These are phyloP conservation scores for Paraphoma chrysanthemicola DNA, from an alignment of 2,329 filamentous ascomycete species.

Conservation along the genomic window DNA sequence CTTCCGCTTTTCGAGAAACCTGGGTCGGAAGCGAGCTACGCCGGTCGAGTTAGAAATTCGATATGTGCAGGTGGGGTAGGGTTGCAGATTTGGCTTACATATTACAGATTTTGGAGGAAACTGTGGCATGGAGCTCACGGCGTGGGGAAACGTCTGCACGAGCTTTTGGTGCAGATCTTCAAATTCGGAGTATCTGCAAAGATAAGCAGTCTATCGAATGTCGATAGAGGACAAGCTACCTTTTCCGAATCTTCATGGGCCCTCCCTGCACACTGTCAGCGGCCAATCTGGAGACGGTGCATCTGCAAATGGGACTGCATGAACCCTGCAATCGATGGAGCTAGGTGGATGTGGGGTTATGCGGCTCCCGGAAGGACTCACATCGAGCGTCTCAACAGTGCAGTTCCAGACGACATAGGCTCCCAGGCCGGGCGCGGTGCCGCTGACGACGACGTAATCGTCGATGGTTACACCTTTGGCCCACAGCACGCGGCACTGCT, in stretches of 20 bases:
- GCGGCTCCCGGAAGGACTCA: slow-evolving; percentile 54
- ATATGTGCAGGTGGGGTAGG: slow-evolving; percentile 17
- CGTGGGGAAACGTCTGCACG: slow-evolving; percentile 80
- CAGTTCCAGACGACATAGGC: slow-evolving; percentile 97
- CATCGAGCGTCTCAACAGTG: slow-evolving; percentile 82
- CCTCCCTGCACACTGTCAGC: slow-evolving; percentile 52
- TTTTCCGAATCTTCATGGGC: slow-evolving; percentile 66
- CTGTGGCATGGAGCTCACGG: slow-evolving; percentile 83
- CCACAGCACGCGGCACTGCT: slow-evolving; percentile 66
- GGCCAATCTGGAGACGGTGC: neutral
- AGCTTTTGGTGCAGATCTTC: slow-evolving; percentile 79
- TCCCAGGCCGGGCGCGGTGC: slow-evolving; percentile 67
- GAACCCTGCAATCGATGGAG: slow-evolving; percentile 11
- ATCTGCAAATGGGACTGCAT: neutral
- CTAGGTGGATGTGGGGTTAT: slow-evolving; percentile 19
- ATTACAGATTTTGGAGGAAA: slow-evolving; percentile 91
- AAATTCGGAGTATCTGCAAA: slow-evolving; percentile 84
- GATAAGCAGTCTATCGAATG: neutral
- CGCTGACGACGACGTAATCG: slow-evolving; percentile 67
- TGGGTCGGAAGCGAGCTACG: slow-evolving; percentile 72
- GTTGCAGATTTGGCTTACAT: slow-evolving; percentile 61
- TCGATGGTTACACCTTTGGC: slow-evolving; percentile 67
- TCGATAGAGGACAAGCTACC: slow-evolving; percentile 46
- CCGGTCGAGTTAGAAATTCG: neutral
- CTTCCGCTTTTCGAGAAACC: slow-evolving; percentile 84